Evolutionary conservation across 192 early-diverging fungal genomes (phyloP).

Genomic region (Coemansia reversa): DNA sequence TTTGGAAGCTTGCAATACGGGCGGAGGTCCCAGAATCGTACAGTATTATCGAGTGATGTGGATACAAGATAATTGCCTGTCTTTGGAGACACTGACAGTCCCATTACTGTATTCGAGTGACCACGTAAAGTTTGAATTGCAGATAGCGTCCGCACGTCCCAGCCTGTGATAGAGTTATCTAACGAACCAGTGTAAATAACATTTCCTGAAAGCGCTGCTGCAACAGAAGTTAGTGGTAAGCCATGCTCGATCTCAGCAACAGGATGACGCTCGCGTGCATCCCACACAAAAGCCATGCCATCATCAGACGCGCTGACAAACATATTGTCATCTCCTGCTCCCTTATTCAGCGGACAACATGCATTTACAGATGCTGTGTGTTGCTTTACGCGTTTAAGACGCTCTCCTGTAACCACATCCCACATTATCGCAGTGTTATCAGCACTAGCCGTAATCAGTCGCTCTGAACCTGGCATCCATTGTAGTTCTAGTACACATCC

Average conservation of each 20-base stretch:
- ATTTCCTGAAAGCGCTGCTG: conserved; percentile 73
- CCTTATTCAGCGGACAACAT: conserved; percentile 62
- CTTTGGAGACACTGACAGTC: conserved; percentile 79
- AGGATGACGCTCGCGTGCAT: conserved; percentile 64
- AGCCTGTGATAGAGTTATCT: conserved; percentile 85
- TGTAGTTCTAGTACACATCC: conserved; percentile 83
- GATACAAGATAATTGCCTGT: conserved; percentile 76
- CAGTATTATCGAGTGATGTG: conserved; percentile 94
- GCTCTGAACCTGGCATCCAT: conserved; percentile 82
- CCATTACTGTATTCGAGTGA: conserved; percentile 89
- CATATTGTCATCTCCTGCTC: conserved; percentile 64
- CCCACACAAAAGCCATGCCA: conserved; percentile 73
- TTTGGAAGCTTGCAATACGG: conserved; percentile 71
- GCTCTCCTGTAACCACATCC: conserved; percentile 81
- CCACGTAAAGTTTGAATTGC: conserved; percentile 69
- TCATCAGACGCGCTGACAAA: conserved; percentile 87
- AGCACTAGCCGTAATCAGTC: conserved; percentile 79
- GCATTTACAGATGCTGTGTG: conserved; percentile 85
- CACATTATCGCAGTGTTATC: conserved; percentile 79
- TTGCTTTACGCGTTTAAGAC: conserved; percentile 75
- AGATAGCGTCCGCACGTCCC: conserved; percentile 81
- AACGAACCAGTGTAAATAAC: conserved; percentile 83
- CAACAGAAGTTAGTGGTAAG: conserved; percentile 75
- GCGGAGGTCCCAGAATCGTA: conserved; percentile 92
- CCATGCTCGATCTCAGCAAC: conserved; percentile 60